Evolutionary conservation across 148 eudicot genomes (phyloP), one percentile per base, ranked within the genome.

Genomic region (Cornus suecica): DNA sequence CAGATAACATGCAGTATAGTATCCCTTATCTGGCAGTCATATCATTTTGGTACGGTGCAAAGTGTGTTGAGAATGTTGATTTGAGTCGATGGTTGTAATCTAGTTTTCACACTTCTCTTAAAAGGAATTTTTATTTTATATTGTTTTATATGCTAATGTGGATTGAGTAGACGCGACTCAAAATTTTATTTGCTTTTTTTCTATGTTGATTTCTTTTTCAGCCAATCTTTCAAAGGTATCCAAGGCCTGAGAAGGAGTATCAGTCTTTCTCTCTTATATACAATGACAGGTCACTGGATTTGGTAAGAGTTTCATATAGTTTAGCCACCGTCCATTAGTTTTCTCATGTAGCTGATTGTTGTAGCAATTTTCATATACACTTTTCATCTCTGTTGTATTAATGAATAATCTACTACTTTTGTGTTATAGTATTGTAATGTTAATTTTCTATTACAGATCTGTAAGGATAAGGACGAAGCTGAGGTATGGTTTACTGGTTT

Each of bases 401-500:
- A 15, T 23, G 66, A 72, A 20, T 61, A 20, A 16, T 72, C 11
- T 56, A 25, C 18, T 24, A 10, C 0, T 58, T 24, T 28, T 71
- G 41, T 60, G 58, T 26, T 51, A 34, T 42, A 64, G 60, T 66
- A 65, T 72, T 61, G 11, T 60, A 68, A 74, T 56, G 45, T 70
- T 52, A 56, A 1, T 68, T 68, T 63, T 82, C 52, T 41, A 52
- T 32, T 45, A 56, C 79, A 94, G 99, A 94, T 94, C 31, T 94
- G 99, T 82, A 94, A 92, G 87, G 97, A 94, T 76, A 94, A 94
- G 83, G 99, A 94, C 79, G 99, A 94, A 90, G 97, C 99, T 69
- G 99, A 94, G 80, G 92, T 92, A 70, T 94, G 99, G 99, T 94
- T 94, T 84, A 94, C 92, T 78, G 99, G 99, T 77, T 87, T 94